Conservation (phyloP, 345 rosid species). For the Populus deltoides region DNA sequence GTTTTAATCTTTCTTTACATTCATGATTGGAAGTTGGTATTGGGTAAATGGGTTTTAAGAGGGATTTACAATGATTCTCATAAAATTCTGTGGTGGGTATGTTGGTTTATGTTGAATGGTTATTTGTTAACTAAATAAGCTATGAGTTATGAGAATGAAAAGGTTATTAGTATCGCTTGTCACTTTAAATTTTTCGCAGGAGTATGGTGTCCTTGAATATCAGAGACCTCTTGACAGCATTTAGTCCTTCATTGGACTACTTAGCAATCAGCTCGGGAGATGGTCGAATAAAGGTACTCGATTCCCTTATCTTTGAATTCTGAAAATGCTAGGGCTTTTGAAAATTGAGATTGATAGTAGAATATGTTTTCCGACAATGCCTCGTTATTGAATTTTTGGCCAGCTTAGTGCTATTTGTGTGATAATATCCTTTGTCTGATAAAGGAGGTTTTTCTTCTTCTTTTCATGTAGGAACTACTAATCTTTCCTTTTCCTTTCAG, state of each 20-base stretch:
- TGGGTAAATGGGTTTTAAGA: background rate
- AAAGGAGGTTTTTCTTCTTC: background rate
- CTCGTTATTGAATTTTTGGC: background rate
- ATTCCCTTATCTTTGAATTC: background rate
- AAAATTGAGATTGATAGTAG: background rate
- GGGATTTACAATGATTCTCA: background rate
- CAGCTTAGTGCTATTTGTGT: background rate
- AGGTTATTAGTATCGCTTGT: background rate
- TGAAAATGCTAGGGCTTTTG: background rate
- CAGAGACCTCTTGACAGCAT: slow-evolving; percentile 70
- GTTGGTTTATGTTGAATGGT: background rate
- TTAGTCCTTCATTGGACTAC: slow-evolving; percentile 72
- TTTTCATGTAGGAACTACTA: background rate
- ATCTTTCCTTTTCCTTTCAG: slow-evolving; percentile 30
- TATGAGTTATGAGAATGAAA: background rate
- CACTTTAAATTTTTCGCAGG: slow-evolving; percentile 25
- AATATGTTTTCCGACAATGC: background rate
- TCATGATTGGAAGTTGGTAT: too few species aligned
- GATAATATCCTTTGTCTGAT: background rate
- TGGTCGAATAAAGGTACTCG: slow-evolving; percentile 75
- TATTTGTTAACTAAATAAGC: background rate
- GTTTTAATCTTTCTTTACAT: too few species aligned
- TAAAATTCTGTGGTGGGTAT: background rate
- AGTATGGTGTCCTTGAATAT: slow-evolving; percentile 63
- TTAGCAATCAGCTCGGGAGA: slow-evolving; percentile 79